These are phyloP conservation scores for Tardiomyces blankii DNA, from an alignment of 1,139 yeast species.

Conservation along the genomic window DNA sequence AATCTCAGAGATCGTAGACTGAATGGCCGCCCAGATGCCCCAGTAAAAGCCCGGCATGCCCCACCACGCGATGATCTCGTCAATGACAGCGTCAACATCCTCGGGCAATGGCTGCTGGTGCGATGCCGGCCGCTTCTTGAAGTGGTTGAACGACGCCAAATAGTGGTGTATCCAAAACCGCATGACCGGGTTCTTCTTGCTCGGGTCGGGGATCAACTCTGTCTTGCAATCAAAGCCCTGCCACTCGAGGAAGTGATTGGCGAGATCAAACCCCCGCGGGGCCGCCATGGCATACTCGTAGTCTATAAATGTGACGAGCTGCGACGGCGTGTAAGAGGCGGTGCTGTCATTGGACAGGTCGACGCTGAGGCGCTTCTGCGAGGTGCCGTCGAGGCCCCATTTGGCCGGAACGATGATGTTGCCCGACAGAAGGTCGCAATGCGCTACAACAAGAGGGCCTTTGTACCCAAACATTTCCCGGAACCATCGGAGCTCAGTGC, in stretches of 20 bases:
- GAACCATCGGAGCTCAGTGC: conserved; percentile 48
- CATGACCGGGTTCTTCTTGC: conserved; percentile 33
- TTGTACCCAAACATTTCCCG: conserved; percentile 27
- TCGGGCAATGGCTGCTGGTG: conserved; percentile 4
- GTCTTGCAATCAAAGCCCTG: conserved; percentile 71
- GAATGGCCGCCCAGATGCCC: conserved; percentile 82
- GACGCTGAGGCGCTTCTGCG: neutral
- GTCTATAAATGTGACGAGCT: conserved; percentile 41
- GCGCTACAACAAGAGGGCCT: conserved; percentile 48
- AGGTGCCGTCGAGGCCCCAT: conserved; percentile 11
- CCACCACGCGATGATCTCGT: conserved; percentile 50
- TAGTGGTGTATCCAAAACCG: conserved; percentile 36
- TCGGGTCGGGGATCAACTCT: conserved; percentile 46
- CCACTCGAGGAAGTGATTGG: conserved; percentile 85
- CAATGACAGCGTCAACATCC: conserved; percentile 32
- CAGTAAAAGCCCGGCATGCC: conserved; percentile 80
- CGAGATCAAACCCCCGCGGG: conserved; percentile 72
- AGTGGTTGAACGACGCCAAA: conserved; percentile 16
- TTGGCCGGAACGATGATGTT: conserved; percentile 52
- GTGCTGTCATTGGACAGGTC: neutral
- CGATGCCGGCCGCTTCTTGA: conserved; percentile 2
- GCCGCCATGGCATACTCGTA: conserved; percentile 76
- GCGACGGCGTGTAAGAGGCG: conserved; percentile 5
- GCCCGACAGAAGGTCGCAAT: conserved; percentile 64
- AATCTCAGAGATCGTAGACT: conserved; percentile 55